phyloP scores from a whole-genome alignment of 2,329 filamentous ascomycete genomes.

The Diaporthe sp. region DNA sequence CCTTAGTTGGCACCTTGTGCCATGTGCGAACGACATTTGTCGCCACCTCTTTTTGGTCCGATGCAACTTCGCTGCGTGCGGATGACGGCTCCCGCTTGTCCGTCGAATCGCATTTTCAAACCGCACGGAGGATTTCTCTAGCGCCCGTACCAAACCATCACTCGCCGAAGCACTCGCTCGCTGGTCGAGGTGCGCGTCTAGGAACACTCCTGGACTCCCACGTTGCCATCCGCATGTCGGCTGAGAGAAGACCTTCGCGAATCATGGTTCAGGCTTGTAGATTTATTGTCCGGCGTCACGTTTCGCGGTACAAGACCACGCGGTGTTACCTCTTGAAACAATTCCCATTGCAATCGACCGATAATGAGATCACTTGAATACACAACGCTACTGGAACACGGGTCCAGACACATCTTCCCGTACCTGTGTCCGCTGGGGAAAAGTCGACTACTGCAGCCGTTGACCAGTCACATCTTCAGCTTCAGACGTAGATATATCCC shows the following conservation, averaged over 20 bases:
- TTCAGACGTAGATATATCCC: background rate
- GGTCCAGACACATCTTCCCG: background rate
- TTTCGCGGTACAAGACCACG: conserved; percentile 3
- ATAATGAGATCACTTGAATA: conserved; percentile 14
- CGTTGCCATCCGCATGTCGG: background rate
- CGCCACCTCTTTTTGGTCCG: conserved; percentile 10
- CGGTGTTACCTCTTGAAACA: conserved; percentile 30
- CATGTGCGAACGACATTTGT: conserved; percentile 24
- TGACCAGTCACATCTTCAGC: conserved; percentile 16
- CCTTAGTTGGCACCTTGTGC: background rate
- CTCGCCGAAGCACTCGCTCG: background rate
- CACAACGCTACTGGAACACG: conserved; percentile 3
- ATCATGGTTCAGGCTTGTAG: conserved; percentile 1
- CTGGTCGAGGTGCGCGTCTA: background rate
- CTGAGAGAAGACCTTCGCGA: background rate
- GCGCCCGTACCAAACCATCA: conserved; percentile 21
- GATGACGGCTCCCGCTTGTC: conserved; percentile 27
- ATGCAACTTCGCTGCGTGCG: conserved; percentile 25
- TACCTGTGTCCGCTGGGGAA: background rate
- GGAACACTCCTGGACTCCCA: background rate
- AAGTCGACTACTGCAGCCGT: background rate
- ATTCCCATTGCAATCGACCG: conserved; percentile 7
- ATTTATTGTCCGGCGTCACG: background rate
- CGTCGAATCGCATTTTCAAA: conserved; percentile 21
- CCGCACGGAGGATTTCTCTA: conserved; percentile 10